These are phyloP conservation scores for Carex kokanica DNA, from an alignment of 176 grass and related monocot genomes.

Conservation along the genomic window DNA sequence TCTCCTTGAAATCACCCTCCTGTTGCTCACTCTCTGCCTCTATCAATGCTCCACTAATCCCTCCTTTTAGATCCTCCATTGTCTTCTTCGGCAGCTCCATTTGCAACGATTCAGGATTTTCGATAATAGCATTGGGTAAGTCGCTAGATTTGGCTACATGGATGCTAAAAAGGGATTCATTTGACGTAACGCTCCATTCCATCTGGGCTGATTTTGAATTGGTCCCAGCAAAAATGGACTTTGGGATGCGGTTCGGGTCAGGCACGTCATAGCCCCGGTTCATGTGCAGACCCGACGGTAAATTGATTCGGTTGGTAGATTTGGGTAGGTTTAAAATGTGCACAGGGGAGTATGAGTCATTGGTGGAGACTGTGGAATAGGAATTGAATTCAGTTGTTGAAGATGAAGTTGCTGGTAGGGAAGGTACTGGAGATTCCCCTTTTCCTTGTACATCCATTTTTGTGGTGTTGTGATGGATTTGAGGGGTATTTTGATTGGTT, in stretches of 20 bases:
- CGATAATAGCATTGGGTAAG: constrained; percentile 36
- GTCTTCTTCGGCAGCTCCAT: constrained; percentile 30
- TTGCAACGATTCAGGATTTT: constrained; percentile 43
- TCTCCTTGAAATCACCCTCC: constrained; percentile 14
- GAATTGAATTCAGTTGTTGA: constrained; percentile 18
- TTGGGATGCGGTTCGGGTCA: constrained; percentile 63
- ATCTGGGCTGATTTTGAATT: constrained; percentile 31
- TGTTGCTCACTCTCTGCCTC: constrained; percentile 5
- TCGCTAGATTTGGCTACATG: constrained; percentile 54
- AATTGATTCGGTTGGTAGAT: neutral
- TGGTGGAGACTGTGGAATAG: constrained; percentile 14
- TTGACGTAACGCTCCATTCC: constrained; percentile 74
- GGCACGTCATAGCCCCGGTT: constrained; percentile 35
- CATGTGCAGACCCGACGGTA: constrained; percentile 34
- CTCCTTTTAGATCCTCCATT: constrained; percentile 27
- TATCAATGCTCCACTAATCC: constrained; percentile 4
- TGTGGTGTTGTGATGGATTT: neutral
- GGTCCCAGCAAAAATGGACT: constrained; percentile 37
- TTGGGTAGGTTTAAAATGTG: constrained; percentile 18
- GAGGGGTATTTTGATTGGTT: neutral
- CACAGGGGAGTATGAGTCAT: neutral
- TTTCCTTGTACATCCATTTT: constrained; percentile 15
- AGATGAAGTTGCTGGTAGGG: neutral
- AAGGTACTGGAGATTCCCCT: neutral
- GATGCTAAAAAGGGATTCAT: constrained; percentile 86